phyloP scores from a whole-genome alignment of 2,329 filamentous ascomycete species.

The Canariomyces notabilis region DNA sequence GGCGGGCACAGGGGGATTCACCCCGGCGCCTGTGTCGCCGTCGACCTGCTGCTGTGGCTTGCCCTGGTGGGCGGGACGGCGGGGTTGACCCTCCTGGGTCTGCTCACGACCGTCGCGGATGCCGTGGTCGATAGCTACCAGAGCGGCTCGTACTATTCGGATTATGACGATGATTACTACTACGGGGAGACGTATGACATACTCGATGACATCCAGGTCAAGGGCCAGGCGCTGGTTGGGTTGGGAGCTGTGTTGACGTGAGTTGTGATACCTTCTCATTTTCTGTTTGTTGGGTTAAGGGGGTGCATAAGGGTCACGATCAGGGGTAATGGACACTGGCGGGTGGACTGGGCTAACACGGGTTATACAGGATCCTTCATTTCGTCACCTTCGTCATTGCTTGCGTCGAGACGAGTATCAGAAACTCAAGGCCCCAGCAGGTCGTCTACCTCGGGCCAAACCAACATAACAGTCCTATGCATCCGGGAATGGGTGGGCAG shows the following conservation, averaged over 20 bases:
- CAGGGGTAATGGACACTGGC: neutral
- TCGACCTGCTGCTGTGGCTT: slow-evolving; percentile 17
- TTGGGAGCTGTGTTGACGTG: slow-evolving; percentile 3
- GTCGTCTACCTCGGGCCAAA: neutral
- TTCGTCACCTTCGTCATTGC: slow-evolving; percentile 14
- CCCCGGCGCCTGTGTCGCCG: slow-evolving; percentile 27
- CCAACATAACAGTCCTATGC: too few relatives aligned
- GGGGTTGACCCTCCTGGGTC: neutral
- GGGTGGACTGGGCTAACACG: too few relatives aligned
- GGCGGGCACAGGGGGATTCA: slow-evolving; percentile 25
- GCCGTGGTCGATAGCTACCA: neutral
- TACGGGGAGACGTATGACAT: neutral
- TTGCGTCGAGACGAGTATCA: slow-evolving; percentile 11
- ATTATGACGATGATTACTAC: neutral
- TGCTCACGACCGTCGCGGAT: neutral
- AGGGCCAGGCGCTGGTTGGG: slow-evolving; percentile 5
- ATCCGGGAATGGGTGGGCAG: neutral
- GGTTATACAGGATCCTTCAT: slow-evolving; percentile 12
- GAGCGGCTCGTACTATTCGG: neutral
- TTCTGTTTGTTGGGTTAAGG: neutral
- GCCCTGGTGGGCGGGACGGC: slow-evolving; percentile 1
- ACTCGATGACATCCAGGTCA: neutral
- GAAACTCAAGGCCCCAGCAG: neutral
- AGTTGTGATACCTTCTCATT: neutral
- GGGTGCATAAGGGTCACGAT: neutral